Evolutionary conservation across 2,329 filamentous ascomycete genomes (phyloP).

Genomic region (Talaromyces verruculosus): DNA sequence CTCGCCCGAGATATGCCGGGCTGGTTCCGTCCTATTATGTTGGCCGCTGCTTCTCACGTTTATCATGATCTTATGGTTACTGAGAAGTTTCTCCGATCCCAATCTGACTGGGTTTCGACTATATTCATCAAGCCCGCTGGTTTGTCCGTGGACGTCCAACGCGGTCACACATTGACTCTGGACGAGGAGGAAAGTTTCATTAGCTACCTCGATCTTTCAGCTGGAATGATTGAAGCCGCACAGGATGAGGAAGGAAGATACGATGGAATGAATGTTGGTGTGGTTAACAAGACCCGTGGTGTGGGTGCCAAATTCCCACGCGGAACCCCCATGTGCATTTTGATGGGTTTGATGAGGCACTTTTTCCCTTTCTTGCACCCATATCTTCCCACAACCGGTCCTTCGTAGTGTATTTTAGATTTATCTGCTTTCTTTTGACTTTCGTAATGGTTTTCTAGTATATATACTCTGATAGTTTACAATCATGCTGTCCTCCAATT

Average conservation of each 20-base stretch:
- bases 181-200: constrained; percentile 38
- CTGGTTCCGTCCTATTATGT: constrained; percentile 23
- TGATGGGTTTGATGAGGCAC: constrained; percentile 33
- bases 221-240: constrained; percentile 52
- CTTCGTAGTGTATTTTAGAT: background rate
- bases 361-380: constrained; percentile 38
- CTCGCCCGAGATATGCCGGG: constrained; percentile 26
- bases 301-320: constrained; percentile 35
- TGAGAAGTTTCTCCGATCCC: constrained; percentile 25
- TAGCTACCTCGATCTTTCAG: constrained; percentile 47
- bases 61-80: constrained; percentile 25
- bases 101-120: constrained; percentile 26
- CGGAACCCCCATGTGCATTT: constrained; percentile 36
- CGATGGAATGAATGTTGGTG: constrained; percentile 27
- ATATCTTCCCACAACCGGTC: constrained; percentile 30
- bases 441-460: background rate
- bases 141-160: constrained; percentile 27
- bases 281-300: constrained; percentile 27
- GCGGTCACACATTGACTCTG: constrained; percentile 45
- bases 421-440: background rate
- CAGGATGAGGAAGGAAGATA: constrained; percentile 32
- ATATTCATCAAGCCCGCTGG: constrained; percentile 30
- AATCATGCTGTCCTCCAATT: background rate
- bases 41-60: constrained; percentile 23
- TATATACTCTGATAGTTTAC: background rate